Evolutionary conservation across 1,139 yeast species (phyloP), one percentile per base, ranked within the genome.

Genomic region (Pichia sp.): DNA sequence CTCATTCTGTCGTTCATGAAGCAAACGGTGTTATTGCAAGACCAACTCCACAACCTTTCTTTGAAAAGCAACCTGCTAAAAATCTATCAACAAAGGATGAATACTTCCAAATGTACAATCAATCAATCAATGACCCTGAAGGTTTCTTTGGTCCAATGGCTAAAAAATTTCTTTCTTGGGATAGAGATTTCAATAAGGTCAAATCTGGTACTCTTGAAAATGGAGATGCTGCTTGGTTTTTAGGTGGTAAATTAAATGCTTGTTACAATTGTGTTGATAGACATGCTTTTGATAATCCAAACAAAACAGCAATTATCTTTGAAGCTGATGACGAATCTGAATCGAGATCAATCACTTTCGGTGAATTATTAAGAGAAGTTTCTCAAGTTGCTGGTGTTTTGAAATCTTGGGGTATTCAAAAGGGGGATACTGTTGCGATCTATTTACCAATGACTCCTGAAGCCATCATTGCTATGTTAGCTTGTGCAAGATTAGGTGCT

Each of bases 381-480:
- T 84, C 88, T 58, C 80, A 83, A 63, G 87, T 87, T 45, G 96
- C 97, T 23, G 95, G 90, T 62, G 87, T 89, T 34, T 77, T 92
- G 66, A 70, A 78, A 62, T 74, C 82, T 47, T 87, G 95, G 88
- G 97, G 97, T 54, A 82, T 92, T 61, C 69, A 73, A 58, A 87
- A 87, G 68, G 97, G 98, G 66, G 98, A 92, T 66, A 87, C 95
- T 40, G 97, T 92, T 52, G 97, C 97, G 53, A 84, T 92, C 57
- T 92, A 92, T 71, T 72, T 92, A 71, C 98, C 98, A 64, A 92
- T 92, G 97, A 89, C 88, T 54, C 88, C 97, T 48, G 96, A 89
- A 69, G 96, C 97, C 46, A 79, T 92, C 51, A 77, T 92, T 58
- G 90, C 98, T 55, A 83, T 92, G 86, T 76, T 92, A 63, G 97